Evolutionary conservation across 768 basidiomycete genomes (phyloP).

Genomic region (Xerocomus spinulosus): DNA sequence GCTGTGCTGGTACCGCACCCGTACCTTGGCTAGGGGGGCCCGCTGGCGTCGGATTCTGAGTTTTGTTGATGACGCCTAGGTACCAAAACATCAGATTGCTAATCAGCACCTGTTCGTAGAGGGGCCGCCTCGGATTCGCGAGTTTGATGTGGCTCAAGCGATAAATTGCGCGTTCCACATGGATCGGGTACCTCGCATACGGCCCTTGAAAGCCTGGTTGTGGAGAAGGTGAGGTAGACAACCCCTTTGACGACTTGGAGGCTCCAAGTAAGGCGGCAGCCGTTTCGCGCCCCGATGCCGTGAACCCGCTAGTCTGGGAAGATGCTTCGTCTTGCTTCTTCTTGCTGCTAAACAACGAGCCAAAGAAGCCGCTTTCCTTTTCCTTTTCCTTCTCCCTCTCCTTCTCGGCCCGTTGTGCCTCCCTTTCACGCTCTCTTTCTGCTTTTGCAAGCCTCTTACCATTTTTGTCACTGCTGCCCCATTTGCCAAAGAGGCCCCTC

Average conservation of each 20-base stretch:
- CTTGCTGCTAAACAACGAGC: constrained; percentile 81
- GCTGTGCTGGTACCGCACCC: constrained; percentile 21
- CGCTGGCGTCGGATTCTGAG: constrained; percentile 48
- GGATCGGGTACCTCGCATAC: constrained; percentile 90
- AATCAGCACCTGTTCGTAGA: constrained; percentile 95
- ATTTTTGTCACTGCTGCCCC: constrained; percentile 55
- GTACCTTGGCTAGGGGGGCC: constrained; percentile 31
- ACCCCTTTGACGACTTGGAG: constrained; percentile 72
- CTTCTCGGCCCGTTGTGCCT: constrained; percentile 44
- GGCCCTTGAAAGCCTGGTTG: constrained; percentile 34
- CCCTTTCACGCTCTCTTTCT: constrained; percentile 45
- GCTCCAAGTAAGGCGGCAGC: constrained; percentile 83
- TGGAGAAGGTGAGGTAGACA: constrained; percentile 60
- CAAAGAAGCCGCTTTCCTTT: constrained; percentile 81
- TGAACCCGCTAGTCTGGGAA: constrained; percentile 30
- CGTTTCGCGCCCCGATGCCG: constrained; percentile 71
- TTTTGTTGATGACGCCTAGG: constrained; percentile 93
- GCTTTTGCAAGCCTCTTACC: constrained; percentile 50
- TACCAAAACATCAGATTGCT: constrained; percentile 99
- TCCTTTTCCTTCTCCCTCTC: constrained; percentile 41
- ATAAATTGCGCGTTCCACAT: constrained; percentile 98
- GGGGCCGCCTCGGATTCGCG: constrained; percentile 91
- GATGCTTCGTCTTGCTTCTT: constrained; percentile 80
- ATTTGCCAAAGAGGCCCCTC: constrained; percentile 62
- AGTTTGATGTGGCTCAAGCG: constrained; percentile 97